A percentile compares a stretch with the other conserved stretches of the same genome.
These are phyloP conservation scores for Vitis riparia DNA, from an alignment of 164 flowering plant species.

Conservation along the genomic window DNA sequence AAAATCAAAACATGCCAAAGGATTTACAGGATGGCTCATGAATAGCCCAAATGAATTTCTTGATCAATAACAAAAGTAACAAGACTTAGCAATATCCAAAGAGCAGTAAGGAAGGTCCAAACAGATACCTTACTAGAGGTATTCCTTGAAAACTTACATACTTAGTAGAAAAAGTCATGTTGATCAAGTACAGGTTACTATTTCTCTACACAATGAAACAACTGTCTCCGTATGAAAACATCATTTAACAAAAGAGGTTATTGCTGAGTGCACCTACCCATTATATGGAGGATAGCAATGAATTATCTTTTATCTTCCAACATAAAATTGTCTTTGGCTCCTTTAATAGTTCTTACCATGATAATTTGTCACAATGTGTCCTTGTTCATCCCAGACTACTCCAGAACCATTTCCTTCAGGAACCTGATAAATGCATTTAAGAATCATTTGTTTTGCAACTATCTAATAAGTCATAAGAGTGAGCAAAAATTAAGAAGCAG, in stretches of 20 bases:
- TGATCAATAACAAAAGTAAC: neutral
- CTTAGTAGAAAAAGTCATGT: neutral
- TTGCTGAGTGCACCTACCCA: neutral
- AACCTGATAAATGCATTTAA: conserved; percentile 38
- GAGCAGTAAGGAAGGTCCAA: neutral
- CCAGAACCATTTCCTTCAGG: conserved; percentile 99
- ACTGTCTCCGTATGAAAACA: neutral
- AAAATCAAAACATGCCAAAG: neutral
- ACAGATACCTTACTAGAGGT: neutral
- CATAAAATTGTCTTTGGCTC: neutral
- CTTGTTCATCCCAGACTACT: conserved; percentile 88
- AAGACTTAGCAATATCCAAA: neutral
- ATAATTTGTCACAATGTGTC: conserved; percentile 91
- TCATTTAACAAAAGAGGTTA: too few species aligned
- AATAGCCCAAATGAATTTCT: neutral
- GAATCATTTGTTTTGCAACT: neutral
- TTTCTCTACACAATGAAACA: neutral
- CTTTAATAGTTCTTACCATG: conserved; percentile 58
- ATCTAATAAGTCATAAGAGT: conserved; percentile 1
- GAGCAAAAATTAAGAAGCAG: neutral
- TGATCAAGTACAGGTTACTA: neutral
- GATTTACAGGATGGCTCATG: neutral
- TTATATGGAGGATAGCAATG: neutral
- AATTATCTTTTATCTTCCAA: neutral
- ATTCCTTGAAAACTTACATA: neutral